Evolutionary conservation across 805 yeast genomes (phyloP), one percentile per base, ranked within the genome.

Genomic region (Ogataea ramenticola): DNA sequence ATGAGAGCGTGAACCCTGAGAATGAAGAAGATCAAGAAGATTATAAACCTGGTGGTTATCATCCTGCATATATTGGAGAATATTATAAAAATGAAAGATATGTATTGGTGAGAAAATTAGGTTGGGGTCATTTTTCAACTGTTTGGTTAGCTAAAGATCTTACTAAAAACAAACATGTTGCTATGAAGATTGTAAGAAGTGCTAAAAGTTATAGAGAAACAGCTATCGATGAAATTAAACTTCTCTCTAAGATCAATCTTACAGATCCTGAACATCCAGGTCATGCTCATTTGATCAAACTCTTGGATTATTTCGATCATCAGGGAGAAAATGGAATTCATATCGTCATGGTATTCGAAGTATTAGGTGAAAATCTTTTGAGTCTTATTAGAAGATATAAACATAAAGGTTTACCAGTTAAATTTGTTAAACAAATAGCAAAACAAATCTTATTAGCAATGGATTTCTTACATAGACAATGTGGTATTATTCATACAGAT

Each of bases 61-160:
- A 93, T 58, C 96, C 99, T 0, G 93, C 95, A 12, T 79, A 66
- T 50, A 79, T 88, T 41, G 98, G 98, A 6, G 99, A 95, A 60
- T 65, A 65, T 20, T 91, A 83, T 63, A 85, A 87, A 54, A 71
- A 84, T 44, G 55, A 52, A 9, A 77, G 86, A 46, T 93, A 93
- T 61, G 72, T 81, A 1, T 65, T 93, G 40, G 90, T 86, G 27
- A 77, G 98, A 48, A 93, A 93, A 60, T 70, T 93, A 4, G 99
- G 99, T 0, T 93, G 99, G 99, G 99, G 99, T 31, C 97, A 93
- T 65, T 93, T 93, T 60, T 83, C 95, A 24, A 93, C 96, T 1
- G 97, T 87, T 20, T 90, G 96, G 97, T 69, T 86, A 26, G 98
- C 96, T 4, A 74, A 67, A 47, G 71, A 68, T 42, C 82, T 78